phyloP scores from a whole-genome alignment of 768 basidiomycete genomes.

The Russula ochroleuca region DNA sequence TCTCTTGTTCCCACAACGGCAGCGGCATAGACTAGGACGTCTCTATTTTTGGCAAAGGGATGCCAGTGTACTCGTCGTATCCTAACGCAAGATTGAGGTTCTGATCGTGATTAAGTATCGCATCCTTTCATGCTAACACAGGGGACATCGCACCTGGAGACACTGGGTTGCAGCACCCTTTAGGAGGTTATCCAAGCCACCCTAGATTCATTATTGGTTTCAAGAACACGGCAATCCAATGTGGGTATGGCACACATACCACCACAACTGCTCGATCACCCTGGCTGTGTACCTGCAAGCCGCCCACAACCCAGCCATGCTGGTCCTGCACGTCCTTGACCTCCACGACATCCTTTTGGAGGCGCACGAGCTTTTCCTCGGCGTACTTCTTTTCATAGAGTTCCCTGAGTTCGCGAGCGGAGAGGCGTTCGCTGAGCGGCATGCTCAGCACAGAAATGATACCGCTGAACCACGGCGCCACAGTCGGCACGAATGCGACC shows the following conservation, averaged over 20 bases:
- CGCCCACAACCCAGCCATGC: constrained; percentile 90
- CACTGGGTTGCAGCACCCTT: constrained; percentile 99
- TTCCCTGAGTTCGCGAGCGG: constrained; percentile 65
- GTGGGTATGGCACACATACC: constrained; percentile 47
- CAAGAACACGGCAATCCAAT: background rate
- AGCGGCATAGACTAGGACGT: background rate
- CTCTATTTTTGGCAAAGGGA: constrained; percentile 40
- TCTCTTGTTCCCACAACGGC: background rate
- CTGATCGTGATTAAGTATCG: constrained; percentile 37
- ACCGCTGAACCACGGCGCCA: constrained; percentile 94
- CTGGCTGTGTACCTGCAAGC: constrained; percentile 86
- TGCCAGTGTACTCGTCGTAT: constrained; percentile 79
- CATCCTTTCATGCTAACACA: background rate
- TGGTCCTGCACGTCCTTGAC: constrained; percentile 71
- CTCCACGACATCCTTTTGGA: constrained; percentile 66
- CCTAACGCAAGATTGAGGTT: constrained; percentile 90
- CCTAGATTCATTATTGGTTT: constrained; percentile 43
- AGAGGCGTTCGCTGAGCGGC: constrained; percentile 62
- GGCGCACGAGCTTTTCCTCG: constrained; percentile 65
- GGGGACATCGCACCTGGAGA: constrained; percentile 61
- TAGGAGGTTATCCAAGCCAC: constrained; percentile 91
- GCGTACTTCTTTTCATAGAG: constrained; percentile 77
- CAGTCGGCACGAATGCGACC: constrained; percentile 81
- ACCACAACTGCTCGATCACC: constrained; percentile 93
- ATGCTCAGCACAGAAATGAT: constrained; percentile 86